Evolutionary conservation across 106 monocot species (phyloP).

Genomic region (Dactylorhiza incarnata): DNA sequence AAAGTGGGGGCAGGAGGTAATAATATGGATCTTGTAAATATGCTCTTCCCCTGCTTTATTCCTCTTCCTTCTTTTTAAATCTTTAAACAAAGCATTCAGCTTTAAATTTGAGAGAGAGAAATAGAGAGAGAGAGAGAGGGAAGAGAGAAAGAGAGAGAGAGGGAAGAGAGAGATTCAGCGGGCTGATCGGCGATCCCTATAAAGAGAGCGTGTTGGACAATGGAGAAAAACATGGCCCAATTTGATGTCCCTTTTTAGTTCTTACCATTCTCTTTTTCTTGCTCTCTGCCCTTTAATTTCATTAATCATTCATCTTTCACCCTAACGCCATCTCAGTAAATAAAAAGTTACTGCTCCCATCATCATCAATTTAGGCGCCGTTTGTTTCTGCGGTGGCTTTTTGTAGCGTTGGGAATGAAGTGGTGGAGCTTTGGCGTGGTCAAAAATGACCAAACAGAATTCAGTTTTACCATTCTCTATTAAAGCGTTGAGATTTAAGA

Average conservation of each 20-base stretch:
- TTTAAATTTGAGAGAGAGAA: not conserved
- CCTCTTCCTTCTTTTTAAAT: not conserved
- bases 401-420: too few relatives aligned
- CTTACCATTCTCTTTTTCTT: not conserved
- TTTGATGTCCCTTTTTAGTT: not conserved
- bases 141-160: not conserved
- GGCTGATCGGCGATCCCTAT: constrained; percentile 6
- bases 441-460: too few relatives aligned
- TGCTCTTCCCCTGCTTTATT: too few relatives aligned
- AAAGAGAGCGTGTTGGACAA: not conserved
- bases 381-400: too few relatives aligned
- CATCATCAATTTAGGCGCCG: too few relatives aligned
- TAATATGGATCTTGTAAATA: too few relatives aligned
- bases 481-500: too few relatives aligned
- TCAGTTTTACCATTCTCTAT: too few relatives aligned
- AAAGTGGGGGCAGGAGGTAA: too few relatives aligned
- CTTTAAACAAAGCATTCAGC: constrained; percentile 7
- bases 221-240: not conserved
- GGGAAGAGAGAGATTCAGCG: not conserved
- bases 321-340: not conserved
- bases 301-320: not conserved
- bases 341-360: too few relatives aligned
- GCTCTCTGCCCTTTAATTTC: not conserved
- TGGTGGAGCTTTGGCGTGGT: too few relatives aligned
- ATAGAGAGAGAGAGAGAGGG: not conserved